These are phyloP conservation scores for Trifolium subterraneum DNA, from an alignment of 306 rosid genomes.

Conservation along the genomic window DNA sequence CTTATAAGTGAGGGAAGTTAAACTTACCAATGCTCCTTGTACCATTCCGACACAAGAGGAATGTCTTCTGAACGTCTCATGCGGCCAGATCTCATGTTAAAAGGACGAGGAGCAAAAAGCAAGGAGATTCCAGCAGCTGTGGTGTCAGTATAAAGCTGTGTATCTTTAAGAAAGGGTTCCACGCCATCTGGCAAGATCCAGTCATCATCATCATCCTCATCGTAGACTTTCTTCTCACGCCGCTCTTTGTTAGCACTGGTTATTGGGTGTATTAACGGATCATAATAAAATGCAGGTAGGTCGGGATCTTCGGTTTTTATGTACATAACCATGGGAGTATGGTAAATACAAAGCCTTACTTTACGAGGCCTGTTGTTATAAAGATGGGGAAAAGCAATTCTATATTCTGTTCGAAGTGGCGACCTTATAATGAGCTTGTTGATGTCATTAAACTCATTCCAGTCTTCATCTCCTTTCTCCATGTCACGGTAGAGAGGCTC, in stretches of 20 bases:
- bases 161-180: conserved; percentile 84
- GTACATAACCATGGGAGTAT: conserved; percentile 97
- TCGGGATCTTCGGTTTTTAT: conserved; percentile 99
- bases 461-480: conserved; percentile 99
- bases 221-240: conserved; percentile 78
- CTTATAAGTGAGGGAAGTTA: not conserved
- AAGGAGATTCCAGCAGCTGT: conserved; percentile 97
- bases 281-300: conserved; percentile 96
- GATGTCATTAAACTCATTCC: conserved; percentile 99
- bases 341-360: conserved; percentile 92
- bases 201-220: conserved; percentile 88
- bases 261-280: conserved; percentile 97
- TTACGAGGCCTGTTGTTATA: conserved; percentile 99
- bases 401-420: conserved; percentile 95
- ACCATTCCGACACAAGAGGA: conserved; percentile 98
- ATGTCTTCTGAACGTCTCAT: conserved; percentile 96
- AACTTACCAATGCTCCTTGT: conserved; percentile 92
- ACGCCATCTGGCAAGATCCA: conserved; percentile 87
- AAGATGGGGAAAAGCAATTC: conserved; percentile 98
- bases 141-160: conserved; percentile 95
- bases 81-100: conserved; percentile 98
- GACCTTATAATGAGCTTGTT: conserved; percentile 98
- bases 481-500: conserved; percentile 98
- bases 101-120: conserved; percentile 96
- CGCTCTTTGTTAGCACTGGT: conserved; percentile 91